Evolutionary conservation across 2,329 filamentous ascomycete species (phyloP).

Genomic region (Exophiala sideris): DNA sequence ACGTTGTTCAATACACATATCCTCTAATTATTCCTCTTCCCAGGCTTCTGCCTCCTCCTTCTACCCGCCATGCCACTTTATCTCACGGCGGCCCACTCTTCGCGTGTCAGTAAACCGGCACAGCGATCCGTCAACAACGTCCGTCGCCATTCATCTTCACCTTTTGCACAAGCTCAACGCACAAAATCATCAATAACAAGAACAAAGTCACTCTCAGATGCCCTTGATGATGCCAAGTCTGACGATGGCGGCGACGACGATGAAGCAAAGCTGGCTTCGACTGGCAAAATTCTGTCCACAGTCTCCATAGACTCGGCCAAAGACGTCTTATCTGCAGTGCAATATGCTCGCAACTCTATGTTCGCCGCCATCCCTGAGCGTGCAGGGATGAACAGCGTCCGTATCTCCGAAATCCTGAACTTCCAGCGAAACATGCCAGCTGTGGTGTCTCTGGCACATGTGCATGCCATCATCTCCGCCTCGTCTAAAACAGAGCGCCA

Average conservation of each 20-base stretch:
- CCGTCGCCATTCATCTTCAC: constrained; percentile 35
- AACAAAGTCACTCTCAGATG: constrained; percentile 24
- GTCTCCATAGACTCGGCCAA: constrained; percentile 44
- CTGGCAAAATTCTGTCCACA: constrained; percentile 50
- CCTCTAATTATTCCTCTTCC: not conserved
- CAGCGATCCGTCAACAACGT: constrained; percentile 25
- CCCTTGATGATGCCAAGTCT: constrained; percentile 25
- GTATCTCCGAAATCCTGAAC: constrained; percentile 59
- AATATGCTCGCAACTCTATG: constrained; percentile 51
- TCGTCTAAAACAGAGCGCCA: constrained; percentile 60
- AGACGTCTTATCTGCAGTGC: constrained; percentile 53
- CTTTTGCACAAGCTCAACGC: constrained; percentile 41
- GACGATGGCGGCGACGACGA: constrained; percentile 28
- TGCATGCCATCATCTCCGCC: constrained; percentile 56
- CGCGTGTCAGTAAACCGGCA: constrained; percentile 44
- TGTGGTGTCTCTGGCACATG: constrained; percentile 58
- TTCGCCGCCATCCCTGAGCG: constrained; percentile 56
- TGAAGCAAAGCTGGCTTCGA: constrained; percentile 48
- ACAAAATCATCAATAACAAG: constrained; percentile 37
- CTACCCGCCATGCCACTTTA: constrained; percentile 43
- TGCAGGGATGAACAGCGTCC: constrained; percentile 60
- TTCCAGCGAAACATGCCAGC: constrained; percentile 54
- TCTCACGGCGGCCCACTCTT: constrained; percentile 46
- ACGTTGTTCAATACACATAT: not conserved
- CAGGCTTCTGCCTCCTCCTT: constrained; percentile 12